Base-by-base conservation (phyloP, 225 moss, liverwort and hornwort genomes). In the Pseudoscleropodium purum region DNA sequence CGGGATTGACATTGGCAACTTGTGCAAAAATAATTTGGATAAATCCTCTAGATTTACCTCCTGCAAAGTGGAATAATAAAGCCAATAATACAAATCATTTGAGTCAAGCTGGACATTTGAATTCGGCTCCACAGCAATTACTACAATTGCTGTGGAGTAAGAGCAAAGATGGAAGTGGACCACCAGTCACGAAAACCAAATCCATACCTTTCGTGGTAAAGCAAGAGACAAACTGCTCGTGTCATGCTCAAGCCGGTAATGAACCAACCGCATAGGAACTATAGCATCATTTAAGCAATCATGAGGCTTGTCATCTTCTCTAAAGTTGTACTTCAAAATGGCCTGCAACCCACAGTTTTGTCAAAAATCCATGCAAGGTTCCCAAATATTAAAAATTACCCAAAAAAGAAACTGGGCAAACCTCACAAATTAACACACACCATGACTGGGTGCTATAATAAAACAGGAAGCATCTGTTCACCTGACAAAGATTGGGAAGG, bases 291-390 rank as follows among this genome's bases (percentile, higher is more conserved):
- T 92, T 66, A 94, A 89, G 91, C 95, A 95, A 87, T 94, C 82
- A 90, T 96, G 94, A 82, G 95, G 92, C 77, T 93, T 95, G 77
- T 77, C 87, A 88, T 93, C 88, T 70, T 93, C 95, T 75, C 95
- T 93, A 84, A 95, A 96, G n/a, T 94, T 92, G 77, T 95, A 95
- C 64, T 95, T 93, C 68, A 96, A 90, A 81, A 96, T 92, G 68
- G 86, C 86, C 94, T 96, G 87, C 79, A 73, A 67, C 37, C 56
- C 65, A 88, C 26, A 78, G 61, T 47, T 65, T 61, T 39, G 75
- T 86, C 86, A 90, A 54, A 83, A 72, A 66, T 64, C 31, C 54
- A 90, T 41, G 75, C 11, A 88, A 51, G 70, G 33, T 43, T 72
- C 49, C 76, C 68, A 70, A 77, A 51, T 13, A 89, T 24, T 89